Evolutionary conservation across 805 yeast genomes (phyloP).

Genomic region (Metschnikowia sp.): DNA sequence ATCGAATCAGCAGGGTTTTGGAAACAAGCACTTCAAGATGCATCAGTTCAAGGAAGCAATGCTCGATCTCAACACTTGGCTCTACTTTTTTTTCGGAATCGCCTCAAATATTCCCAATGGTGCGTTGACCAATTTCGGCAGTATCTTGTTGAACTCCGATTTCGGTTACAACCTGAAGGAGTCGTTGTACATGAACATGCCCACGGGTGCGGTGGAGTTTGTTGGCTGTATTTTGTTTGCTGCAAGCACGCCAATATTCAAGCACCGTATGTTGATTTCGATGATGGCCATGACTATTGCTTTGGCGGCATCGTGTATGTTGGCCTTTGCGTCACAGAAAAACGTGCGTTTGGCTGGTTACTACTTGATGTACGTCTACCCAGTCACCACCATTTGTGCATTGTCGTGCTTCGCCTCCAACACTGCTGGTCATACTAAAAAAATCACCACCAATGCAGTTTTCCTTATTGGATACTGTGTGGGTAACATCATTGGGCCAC

Average conservation of each 20-base stretch:
- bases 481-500: constrained; percentile 25
- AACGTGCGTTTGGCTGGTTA: constrained; percentile 24
- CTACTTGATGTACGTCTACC: constrained; percentile 33
- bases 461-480: constrained; percentile 31
- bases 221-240: constrained; percentile 27
- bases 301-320: constrained; percentile 14
- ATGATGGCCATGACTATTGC: constrained; percentile 21
- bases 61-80: constrained; percentile 49
- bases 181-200: constrained; percentile 25
- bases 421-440: constrained; percentile 30
- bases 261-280: constrained; percentile 30
- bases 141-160: constrained; percentile 39
- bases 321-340: constrained; percentile 14
- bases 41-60: constrained; percentile 52
- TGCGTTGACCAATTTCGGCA: constrained; percentile 47
- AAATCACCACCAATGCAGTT: constrained; percentile 31
- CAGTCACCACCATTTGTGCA: constrained; percentile 24
- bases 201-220: constrained; percentile 24
- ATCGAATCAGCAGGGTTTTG: constrained; percentile 55
- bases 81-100: constrained; percentile 9
- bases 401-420: constrained; percentile 26
- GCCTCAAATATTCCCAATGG: constrained; percentile 44
- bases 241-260: constrained; percentile 22
- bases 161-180: constrained; percentile 30
- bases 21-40: constrained; percentile 51